These are phyloP conservation scores for Trifolium pratense DNA, from an alignment of 306 rosid genomes.

Conservation along the genomic window DNA sequence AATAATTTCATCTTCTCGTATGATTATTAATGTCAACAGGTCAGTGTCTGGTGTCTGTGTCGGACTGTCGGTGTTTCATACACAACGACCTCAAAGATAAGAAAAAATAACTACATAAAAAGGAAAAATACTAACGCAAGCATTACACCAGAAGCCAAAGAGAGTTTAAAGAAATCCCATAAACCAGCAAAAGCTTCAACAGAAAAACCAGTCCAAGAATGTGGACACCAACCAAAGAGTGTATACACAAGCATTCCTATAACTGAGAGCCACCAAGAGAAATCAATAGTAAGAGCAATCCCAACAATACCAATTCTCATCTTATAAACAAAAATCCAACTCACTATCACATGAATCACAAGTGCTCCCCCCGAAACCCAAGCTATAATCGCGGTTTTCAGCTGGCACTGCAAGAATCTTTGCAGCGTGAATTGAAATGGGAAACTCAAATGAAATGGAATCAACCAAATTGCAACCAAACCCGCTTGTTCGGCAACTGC, in stretches of 20 bases:
- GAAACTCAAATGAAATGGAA: slow-evolving; percentile 69
- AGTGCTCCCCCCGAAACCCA: slow-evolving; percentile 61
- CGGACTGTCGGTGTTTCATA: no score
- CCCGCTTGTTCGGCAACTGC: slow-evolving; percentile 66
- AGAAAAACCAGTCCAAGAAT: slow-evolving; percentile 74
- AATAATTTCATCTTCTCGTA: no score
- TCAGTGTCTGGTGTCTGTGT: no score
- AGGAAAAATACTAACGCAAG: slow-evolving; percentile 54
- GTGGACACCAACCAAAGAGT: slow-evolving; percentile 61
- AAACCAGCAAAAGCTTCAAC: slow-evolving; percentile 65
- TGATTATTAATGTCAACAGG: no score
- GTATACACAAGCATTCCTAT: slow-evolving; percentile 53
- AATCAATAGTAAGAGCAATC: slow-evolving; percentile 58
- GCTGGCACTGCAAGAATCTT: slow-evolving; percentile 74
- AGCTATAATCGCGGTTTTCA: slow-evolving; percentile 54
- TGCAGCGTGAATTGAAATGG: slow-evolving; percentile 68
- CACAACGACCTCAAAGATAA: not conserved
- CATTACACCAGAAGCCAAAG: slow-evolving; percentile 76
- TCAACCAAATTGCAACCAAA: slow-evolving; percentile 62
- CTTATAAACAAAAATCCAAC: slow-evolving; percentile 59
- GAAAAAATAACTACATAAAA: not conserved
- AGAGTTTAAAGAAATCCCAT: slow-evolving; percentile 71
- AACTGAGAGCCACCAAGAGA: slow-evolving; percentile 71
- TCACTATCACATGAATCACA: slow-evolving; percentile 51
- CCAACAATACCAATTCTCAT: slow-evolving; percentile 59